phyloP scores from a whole-genome alignment of 73 alveolate genomes.

The Blepharisma japonicum region DNA sequence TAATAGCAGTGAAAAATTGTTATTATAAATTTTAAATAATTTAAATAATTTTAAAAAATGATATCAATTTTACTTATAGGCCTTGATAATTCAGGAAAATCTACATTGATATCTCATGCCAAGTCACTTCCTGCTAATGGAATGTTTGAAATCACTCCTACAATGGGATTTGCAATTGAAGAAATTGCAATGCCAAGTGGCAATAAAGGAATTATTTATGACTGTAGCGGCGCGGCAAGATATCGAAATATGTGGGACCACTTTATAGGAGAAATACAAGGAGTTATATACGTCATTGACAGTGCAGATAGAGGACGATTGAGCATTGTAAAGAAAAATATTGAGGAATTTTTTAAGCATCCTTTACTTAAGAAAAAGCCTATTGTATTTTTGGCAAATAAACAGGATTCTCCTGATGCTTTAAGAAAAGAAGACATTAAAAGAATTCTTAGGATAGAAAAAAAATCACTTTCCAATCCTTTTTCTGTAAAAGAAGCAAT shows the following conservation, averaged over 20 bases:
- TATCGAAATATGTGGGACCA: constrained; percentile 22
- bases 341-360: constrained; percentile 12
- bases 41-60: background rate
- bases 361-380: constrained; percentile 10
- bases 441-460: background rate
- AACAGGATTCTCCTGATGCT: constrained; percentile 3
- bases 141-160: background rate
- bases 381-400: background rate
- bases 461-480: background rate
- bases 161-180: constrained; percentile 9
- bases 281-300: constrained; percentile 14
- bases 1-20: no score
- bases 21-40: no score
- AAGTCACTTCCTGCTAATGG: constrained; percentile 15
- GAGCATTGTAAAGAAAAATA: background rate
- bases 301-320: constrained; percentile 4
- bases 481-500: background rate
- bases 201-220: constrained; percentile 11
- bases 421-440: constrained; percentile 1
- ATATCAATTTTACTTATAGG: constrained; percentile 14
- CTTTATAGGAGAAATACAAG: background rate
- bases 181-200: constrained; percentile 14
- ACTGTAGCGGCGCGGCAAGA: constrained; percentile 17
- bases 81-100: constrained; percentile 7
- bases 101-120: constrained; percentile 21